Conservation (phyloP, 768 basidiomycete genomes). For the Tephrocybe sp. region DNA sequence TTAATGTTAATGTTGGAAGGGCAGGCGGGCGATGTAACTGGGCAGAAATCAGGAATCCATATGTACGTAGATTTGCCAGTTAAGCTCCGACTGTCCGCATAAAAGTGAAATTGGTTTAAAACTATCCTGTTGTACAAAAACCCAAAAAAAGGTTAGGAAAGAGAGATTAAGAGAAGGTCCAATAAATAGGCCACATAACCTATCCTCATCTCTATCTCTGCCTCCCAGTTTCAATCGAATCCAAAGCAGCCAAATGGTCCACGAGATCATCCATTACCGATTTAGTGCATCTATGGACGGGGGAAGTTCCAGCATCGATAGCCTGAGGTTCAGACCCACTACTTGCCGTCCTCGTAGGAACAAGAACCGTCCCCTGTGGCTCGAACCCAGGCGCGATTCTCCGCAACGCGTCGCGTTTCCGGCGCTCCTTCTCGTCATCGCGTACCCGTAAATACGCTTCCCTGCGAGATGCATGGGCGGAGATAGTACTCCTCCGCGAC, state of each 20-base stretch:
- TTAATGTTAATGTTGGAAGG: too few species aligned
- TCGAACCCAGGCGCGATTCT: constrained; percentile 86
- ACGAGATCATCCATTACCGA: constrained; percentile 83
- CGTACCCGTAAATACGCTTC: constrained; percentile 69
- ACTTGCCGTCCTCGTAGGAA: constrained; percentile 42
- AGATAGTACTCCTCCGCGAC: constrained; percentile 63
- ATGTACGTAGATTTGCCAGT: too few species aligned
- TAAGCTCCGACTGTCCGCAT: too few species aligned
- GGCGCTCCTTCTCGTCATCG: constrained; percentile 72
- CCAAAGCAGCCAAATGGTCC: constrained; percentile 74
- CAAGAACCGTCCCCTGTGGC: constrained; percentile 55
- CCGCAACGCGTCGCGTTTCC: constrained; percentile 64
- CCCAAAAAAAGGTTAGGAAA: too few species aligned
- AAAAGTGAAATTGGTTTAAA: too few species aligned
- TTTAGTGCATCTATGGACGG: constrained; percentile 24
- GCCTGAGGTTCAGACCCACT: constrained; percentile 18
- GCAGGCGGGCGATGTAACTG: too few species aligned
- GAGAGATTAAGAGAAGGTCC: neutral
- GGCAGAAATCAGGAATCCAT: too few species aligned
- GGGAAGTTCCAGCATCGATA: constrained; percentile 1
- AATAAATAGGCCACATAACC: neutral
- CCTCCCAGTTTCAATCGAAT: constrained; percentile 25
- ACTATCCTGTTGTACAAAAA: too few species aligned
- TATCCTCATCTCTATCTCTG: neutral
- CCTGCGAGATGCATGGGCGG: constrained; percentile 62